A percentile compares a stretch with the other conserved stretches of the same genome.
Evolutionary conservation across 768 basidiomycete species (phyloP).

Genomic region (Kockovaella imperatae): DNA sequence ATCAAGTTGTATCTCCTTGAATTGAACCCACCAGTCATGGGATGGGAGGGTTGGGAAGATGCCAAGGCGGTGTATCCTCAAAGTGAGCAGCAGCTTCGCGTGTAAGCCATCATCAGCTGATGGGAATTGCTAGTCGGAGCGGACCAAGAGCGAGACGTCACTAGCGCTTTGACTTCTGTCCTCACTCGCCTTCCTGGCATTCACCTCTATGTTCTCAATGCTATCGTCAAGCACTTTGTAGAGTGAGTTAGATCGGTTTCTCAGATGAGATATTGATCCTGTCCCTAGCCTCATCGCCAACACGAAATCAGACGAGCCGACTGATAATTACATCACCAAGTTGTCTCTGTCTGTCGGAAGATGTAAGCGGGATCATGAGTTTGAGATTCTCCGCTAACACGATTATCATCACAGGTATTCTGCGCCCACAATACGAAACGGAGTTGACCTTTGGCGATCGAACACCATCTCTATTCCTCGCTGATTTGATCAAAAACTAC

Average conservation of each 20-base stretch:
- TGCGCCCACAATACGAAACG: conserved; percentile 73
- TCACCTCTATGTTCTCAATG: conserved; percentile 71
- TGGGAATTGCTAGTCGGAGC: conserved; percentile 50
- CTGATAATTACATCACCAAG: conserved; percentile 78
- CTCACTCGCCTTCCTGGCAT: conserved; percentile 67
- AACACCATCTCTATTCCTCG: conserved; percentile 71
- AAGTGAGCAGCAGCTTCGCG: conserved; percentile 35
- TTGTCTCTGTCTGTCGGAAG: conserved; percentile 78
- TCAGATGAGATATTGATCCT: conserved; percentile 1
- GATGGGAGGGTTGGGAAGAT: conserved; percentile 90
- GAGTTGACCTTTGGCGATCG: conserved; percentile 85
- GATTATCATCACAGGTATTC: conserved; percentile 49
- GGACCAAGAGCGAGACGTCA: conserved; percentile 50
- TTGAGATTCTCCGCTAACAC: neutral
- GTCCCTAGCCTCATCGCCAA: conserved; percentile 59
- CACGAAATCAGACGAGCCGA: conserved; percentile 61
- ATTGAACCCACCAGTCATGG: conserved; percentile 71
- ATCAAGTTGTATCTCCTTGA: conserved; percentile 89
- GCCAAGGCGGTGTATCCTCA: conserved; percentile 76
- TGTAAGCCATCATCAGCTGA: neutral
- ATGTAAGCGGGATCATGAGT: conserved; percentile 52
- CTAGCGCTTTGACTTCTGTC: conserved; percentile 53
- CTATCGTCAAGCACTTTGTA: conserved; percentile 66
- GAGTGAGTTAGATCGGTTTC: conserved; percentile 48
- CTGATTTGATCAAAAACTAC: conserved; percentile 74